A percentile compares a stretch with the other conserved stretches of the same genome.
phyloP scores from a whole-genome alignment of 2,329 filamentous ascomycete species.

The Tolypocladium album region DNA sequence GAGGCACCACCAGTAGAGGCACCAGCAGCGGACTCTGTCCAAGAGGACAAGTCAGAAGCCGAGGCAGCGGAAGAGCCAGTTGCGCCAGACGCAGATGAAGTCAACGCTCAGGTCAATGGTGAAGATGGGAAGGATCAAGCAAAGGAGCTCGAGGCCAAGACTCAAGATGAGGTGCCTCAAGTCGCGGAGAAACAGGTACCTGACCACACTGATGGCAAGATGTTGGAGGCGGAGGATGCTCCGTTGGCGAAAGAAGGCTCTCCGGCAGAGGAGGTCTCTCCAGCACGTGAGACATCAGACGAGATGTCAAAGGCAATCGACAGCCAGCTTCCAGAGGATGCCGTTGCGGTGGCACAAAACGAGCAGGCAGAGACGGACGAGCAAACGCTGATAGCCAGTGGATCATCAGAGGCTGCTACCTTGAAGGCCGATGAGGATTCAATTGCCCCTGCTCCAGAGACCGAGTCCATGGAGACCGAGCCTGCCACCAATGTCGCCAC shows the following conservation, averaged over 20 bases:
- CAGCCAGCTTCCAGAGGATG: background rate
- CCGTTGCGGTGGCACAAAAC: background rate
- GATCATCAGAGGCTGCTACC: background rate
- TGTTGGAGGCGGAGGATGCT: background rate
- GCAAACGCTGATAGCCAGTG: background rate
- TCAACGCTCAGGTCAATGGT: background rate
- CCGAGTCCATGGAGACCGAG: conserved; percentile 9
- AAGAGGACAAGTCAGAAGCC: background rate
- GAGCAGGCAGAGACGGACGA: background rate
- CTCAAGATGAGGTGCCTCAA: background rate
- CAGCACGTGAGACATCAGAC: background rate
- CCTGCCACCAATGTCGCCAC: background rate
- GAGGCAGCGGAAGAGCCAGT: conserved; percentile 1
- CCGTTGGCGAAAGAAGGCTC: background rate
- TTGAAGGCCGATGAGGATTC: background rate
- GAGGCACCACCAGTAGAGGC: background rate
- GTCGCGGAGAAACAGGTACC: background rate
- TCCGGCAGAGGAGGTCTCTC: background rate
- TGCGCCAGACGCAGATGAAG: background rate
- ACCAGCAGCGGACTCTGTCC: background rate
- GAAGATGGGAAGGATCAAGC: background rate
- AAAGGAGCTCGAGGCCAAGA: background rate
- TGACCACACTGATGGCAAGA: background rate
- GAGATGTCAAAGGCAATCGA: background rate
- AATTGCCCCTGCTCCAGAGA: background rate